phyloP scores from a whole-genome alignment of 2,329 filamentous ascomycete genomes.

The Penicillium sp. region DNA sequence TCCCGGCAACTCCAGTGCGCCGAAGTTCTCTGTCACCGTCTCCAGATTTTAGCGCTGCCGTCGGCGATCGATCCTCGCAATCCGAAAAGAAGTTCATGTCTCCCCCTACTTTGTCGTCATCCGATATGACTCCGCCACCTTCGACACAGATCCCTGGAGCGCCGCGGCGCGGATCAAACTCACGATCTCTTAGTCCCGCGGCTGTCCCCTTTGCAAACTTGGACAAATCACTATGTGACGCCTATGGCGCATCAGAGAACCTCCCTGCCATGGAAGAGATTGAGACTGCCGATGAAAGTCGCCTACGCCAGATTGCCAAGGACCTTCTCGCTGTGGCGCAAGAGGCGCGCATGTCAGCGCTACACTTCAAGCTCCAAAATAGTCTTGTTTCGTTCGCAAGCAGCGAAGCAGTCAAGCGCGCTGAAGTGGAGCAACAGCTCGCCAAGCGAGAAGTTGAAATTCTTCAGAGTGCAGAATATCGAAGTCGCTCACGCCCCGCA shows the following conservation, averaged over 20 bases:
- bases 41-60: conserved; percentile 28
- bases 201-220: conserved; percentile 46
- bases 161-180: conserved; percentile 36
- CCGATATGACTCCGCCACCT: conserved; percentile 56
- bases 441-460: conserved; percentile 82
- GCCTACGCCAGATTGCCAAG: conserved; percentile 51
- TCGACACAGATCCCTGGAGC: conserved; percentile 52
- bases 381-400: conserved; percentile 78
- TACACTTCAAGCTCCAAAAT: conserved; percentile 86
- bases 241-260: conserved; percentile 40
- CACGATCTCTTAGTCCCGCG: conserved; percentile 25
- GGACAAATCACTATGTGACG: conserved; percentile 37
- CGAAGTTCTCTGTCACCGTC: conserved; percentile 32
- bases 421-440: conserved; percentile 87
- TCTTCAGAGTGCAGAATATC: conserved; percentile 66
- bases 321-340: conserved; percentile 50
- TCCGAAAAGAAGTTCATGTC: conserved; percentile 35
- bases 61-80: conserved; percentile 28
- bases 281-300: conserved; percentile 45
- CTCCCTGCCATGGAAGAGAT: conserved; percentile 48
- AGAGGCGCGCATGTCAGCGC: conserved; percentile 72
- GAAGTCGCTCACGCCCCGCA: conserved; percentile 55
- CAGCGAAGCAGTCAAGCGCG: conserved; percentile 75
- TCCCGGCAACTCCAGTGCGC: conserved; percentile 31
- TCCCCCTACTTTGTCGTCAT: conserved; percentile 44